Evolutionary conservation across 495 filamentous ascomycete genomes (phyloP).

Genomic region (Sordaria brevicollis): DNA sequence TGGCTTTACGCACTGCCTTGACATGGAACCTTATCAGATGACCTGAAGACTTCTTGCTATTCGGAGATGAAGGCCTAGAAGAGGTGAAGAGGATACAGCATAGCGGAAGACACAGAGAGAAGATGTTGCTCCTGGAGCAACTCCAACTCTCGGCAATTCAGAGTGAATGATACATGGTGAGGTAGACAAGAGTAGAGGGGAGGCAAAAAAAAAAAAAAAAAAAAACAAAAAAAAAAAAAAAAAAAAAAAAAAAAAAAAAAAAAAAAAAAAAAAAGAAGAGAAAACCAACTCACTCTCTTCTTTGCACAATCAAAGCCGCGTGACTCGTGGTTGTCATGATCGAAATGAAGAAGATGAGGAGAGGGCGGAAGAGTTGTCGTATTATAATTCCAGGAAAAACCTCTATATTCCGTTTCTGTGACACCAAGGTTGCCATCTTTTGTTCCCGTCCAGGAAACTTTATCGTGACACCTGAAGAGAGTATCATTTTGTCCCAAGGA

Average conservation of each 20-base stretch:
- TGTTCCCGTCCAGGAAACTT: not conserved
- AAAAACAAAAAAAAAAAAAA: not conserved
- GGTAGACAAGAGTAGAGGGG: not conserved
- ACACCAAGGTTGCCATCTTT: not conserved
- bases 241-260: not conserved
- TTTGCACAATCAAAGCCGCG: not conserved
- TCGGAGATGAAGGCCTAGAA: not conserved
- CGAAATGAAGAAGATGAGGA: not conserved
- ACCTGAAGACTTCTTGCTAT: not conserved
- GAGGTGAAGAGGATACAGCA: not conserved
- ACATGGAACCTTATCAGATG: not conserved
- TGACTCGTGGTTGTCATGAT: not conserved
- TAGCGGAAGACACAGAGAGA: not conserved
- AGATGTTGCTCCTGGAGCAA: no score
- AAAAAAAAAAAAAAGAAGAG: not conserved
- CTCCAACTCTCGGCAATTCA: not conserved
- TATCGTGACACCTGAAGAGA: not conserved
- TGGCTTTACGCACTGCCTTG: not conserved
- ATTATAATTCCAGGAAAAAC: not conserved
- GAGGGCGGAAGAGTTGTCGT: not conserved
- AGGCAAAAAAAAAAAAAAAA: not conserved
- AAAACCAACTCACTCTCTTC: not conserved
- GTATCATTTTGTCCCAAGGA: not conserved
- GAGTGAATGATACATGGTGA: not conserved
- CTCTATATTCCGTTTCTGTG: not conserved